Base-by-base conservation (phyloP, 192 early-diverging fungal species). In the Coemansia sp. region DNA sequence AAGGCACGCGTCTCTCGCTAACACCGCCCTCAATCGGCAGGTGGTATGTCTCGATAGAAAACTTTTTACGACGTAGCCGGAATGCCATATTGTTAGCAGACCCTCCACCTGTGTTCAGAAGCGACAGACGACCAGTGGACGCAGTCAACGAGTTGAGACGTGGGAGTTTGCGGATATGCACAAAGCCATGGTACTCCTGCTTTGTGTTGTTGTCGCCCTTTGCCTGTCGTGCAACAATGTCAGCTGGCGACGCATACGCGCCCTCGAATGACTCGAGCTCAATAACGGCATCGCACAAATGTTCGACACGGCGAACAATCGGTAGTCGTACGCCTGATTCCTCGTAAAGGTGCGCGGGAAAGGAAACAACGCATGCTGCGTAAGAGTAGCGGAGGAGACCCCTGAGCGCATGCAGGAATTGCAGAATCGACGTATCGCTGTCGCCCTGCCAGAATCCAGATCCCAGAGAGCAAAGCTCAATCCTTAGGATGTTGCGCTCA, bases 261-360 rank as follows among this genome's bases (percentile, higher is more conserved):
- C 93, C 93, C 49, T 92, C 92, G 88, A 98, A 98, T 6, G 95
- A 97, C 77, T 97, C 94, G 15, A 98, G 85, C 72, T 91, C 90
- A 32, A 98, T 76, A 0, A 94, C 94, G 0, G 89, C 91, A 72
- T 98, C 96, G 52, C 88, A 90, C 8, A 91, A 74, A 62, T 94
- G 93, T 71, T 93, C 88, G 6, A 96, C 71, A 40, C 90, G 82
- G 48, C 87, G 82, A 8, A 95, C 86, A 59, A 87, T 73, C 9
- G 81, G 81, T 51, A 73, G 51, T 55, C 74, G 75, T 40, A 41
- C 54, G n/a, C 71, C 74, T 6, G 62, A 57, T 3, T 78, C 80
- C 32, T 87, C 83, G 64, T 93, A 95, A 9, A 94, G 71, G 71
- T 94, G 80, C 19, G 89, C 90, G 1, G 95, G 93, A 13, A 98